Conservation (phyloP, 2,329 filamentous ascomycete species). For the Phyllosticta citrichinensis region DNA sequence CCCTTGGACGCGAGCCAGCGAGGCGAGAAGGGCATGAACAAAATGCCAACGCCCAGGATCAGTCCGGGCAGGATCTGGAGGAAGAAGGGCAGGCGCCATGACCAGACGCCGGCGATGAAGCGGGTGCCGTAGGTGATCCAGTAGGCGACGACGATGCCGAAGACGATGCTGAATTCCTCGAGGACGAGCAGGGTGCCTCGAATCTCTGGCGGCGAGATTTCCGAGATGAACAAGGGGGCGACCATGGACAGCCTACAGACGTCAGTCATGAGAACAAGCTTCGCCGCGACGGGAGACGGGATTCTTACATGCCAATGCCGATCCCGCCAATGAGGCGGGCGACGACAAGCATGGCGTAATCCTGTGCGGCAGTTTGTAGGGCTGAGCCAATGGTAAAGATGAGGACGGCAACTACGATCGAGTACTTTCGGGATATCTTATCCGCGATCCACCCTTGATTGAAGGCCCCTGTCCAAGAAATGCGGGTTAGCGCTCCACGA, state of each 20-base stretch:
- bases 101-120: conserved; percentile 31
- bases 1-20: conserved; percentile 42
- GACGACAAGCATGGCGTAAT: conserved; percentile 42
- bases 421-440: conserved; percentile 42
- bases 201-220: conserved; percentile 41
- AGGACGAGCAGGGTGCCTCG: conserved; percentile 41
- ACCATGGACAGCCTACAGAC: conserved; percentile 25
- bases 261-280: neutral
- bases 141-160: conserved; percentile 41
- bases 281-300: neutral
- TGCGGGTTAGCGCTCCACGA: conserved; percentile 15
- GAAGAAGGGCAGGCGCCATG: conserved; percentile 39
- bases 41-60: conserved; percentile 31
- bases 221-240: conserved; percentile 43
- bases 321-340: conserved; percentile 42
- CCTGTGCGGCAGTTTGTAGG: conserved; percentile 41
- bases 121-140: conserved; percentile 46
- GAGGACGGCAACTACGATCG: conserved; percentile 41
- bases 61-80: conserved; percentile 36
- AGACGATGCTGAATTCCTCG: conserved; percentile 37
- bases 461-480: conserved; percentile 16
- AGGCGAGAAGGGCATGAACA: conserved; percentile 45
- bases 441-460: conserved; percentile 40
- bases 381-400: conserved; percentile 44
- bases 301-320: conserved; percentile 39